phyloP scores from a whole-genome alignment of 257 asterid species.

The Nicotiana sylvestris region DNA sequence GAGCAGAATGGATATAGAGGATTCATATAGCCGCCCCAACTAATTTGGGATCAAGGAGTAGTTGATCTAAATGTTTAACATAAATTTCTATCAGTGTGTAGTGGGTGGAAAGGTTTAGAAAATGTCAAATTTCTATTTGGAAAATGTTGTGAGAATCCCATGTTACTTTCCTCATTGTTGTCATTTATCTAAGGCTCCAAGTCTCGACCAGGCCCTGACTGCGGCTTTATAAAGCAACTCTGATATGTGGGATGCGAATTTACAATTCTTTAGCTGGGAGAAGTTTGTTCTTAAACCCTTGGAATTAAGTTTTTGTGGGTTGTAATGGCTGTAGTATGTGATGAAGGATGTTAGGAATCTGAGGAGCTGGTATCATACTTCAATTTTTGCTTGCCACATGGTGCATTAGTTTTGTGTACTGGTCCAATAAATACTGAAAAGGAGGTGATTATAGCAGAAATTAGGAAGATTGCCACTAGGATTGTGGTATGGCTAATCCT shows the following conservation, averaged over 20 bases:
- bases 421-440: neutral
- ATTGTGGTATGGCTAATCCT: neutral
- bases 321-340: conserved; percentile 7
- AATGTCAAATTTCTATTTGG: neutral
- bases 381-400: neutral
- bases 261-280: neutral
- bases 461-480: neutral
- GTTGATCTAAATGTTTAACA: neutral
- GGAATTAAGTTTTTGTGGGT: neutral
- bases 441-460: neutral
- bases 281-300: neutral
- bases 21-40: neutral
- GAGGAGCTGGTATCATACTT: neutral
- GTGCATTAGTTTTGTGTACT: neutral
- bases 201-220: neutral
- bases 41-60: neutral
- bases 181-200: neutral
- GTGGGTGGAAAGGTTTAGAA: neutral
- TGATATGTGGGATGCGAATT: neutral
- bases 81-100: neutral
- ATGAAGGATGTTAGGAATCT: neutral
- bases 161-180: neutral
- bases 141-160: neutral
- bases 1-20: neutral
- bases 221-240: neutral